These are phyloP conservation scores for Scedosporium boydii DNA, from an alignment of 2,329 filamentous ascomycete species.

Conservation along the genomic window DNA sequence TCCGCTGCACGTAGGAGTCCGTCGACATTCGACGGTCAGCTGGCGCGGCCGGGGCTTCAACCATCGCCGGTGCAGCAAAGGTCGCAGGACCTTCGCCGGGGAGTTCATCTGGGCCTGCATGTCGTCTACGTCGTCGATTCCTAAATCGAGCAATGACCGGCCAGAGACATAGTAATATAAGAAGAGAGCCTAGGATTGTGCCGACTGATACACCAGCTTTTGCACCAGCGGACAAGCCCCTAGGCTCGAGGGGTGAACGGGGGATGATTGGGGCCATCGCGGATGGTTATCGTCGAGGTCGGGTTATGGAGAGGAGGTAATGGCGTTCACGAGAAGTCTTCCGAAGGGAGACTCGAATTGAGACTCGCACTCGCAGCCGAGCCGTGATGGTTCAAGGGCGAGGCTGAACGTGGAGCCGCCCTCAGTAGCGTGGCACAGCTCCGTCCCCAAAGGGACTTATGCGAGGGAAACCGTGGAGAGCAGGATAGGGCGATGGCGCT, in stretches of 20 bases:
- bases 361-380: background rate
- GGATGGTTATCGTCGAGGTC: constrained; percentile 9
- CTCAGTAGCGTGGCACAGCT: constrained; percentile 1
- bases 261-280: background rate
- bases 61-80: background rate
- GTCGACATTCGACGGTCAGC: constrained; percentile 3
- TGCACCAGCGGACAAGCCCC: constrained; percentile 28
- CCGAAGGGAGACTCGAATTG: too few relatives aligned
- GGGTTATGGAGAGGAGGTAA: constrained; percentile 9
- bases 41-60: constrained; percentile 1
- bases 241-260: background rate
- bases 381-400: background rate
- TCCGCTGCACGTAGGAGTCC: background rate
- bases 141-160: constrained; percentile 10
- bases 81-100: background rate
- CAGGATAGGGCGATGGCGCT: background rate
- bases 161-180: constrained; percentile 10
- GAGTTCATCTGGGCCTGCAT: background rate
- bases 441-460: background rate
- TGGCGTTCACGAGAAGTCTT: too few relatives aligned
- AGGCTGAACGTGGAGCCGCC: constrained; percentile 2
- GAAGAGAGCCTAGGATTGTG: constrained; percentile 20
- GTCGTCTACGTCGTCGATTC: constrained; percentile 7
- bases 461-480: background rate
- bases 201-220: constrained; percentile 53